These are phyloP conservation scores for Hibiscus trionum DNA, from an alignment of 345 rosid genomes.

Conservation along the genomic window DNA sequence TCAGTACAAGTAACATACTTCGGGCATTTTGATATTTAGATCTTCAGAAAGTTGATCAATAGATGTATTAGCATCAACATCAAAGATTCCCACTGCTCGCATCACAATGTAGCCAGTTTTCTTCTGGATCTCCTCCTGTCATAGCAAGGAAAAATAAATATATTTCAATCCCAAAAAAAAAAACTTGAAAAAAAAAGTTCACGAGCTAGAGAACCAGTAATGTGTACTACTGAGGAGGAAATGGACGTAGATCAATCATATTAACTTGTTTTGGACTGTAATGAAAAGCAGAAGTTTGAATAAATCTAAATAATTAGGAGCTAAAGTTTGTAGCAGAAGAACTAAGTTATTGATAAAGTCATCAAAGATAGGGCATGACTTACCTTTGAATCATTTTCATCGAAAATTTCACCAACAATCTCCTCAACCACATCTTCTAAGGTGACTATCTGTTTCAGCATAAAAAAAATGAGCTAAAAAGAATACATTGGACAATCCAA, in stretches of 20 bases:
- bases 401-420: slow-evolving; percentile 97
- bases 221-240: not conserved
- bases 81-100: slow-evolving; percentile 93
- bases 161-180: not conserved
- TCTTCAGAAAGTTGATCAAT: slow-evolving; percentile 96
- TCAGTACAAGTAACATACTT: slow-evolving; percentile 39
- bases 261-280: not conserved
- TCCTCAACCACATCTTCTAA: slow-evolving; percentile 97
- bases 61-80: slow-evolving; percentile 95
- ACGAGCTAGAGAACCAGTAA: not conserved
- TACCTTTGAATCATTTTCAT: slow-evolving; percentile 96
- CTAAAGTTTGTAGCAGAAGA: not conserved
- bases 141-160: slow-evolving; percentile 12
- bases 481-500: not conserved
- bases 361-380: slow-evolving; percentile 7
- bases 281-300: not conserved
- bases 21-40: slow-evolving; percentile 88
- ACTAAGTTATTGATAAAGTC: not conserved
- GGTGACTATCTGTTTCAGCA: slow-evolving; percentile 69
- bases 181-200: not conserved
- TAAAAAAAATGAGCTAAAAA: slow-evolving; percentile 6
- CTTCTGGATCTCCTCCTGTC: slow-evolving; percentile 97
- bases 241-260: not conserved
- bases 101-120: slow-evolving; percentile 95
- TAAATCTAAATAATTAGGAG: not conserved